Conservation (phyloP, 805 yeast genomes). For the Starmerella powellii region DNA sequence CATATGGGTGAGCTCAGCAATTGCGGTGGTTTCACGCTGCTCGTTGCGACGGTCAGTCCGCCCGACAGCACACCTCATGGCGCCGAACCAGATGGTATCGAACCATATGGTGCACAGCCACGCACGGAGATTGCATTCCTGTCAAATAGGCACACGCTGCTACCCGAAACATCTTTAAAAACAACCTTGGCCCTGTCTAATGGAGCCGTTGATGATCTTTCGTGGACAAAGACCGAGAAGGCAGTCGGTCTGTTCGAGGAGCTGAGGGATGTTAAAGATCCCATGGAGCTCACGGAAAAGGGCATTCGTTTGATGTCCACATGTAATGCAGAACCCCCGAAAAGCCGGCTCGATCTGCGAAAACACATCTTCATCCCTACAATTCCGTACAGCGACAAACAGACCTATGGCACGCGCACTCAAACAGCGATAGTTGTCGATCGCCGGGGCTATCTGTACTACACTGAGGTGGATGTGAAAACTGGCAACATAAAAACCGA, state of each 20-base stretch:
- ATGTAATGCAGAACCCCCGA: constrained; percentile 29
- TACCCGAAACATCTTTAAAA: constrained; percentile 11
- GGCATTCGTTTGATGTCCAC: constrained; percentile 47
- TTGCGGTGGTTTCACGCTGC: constrained; percentile 26
- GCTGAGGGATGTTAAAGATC: constrained; percentile 2
- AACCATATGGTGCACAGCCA: too few species aligned
- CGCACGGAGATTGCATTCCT: constrained; percentile 13
- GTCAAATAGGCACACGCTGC: constrained; percentile 11
- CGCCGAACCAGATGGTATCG: too few species aligned
- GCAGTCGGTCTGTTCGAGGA: constrained; percentile 39
- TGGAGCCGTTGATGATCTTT: constrained; percentile 42
- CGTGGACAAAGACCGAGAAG: constrained; percentile 61
- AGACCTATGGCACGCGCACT: constrained; percentile 71
- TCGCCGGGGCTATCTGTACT: constrained; percentile 40
- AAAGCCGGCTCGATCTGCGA: constrained; percentile 35
- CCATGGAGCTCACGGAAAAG: constrained; percentile 33
- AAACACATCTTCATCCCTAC: constrained; percentile 67
- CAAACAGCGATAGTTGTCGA: constrained; percentile 64
- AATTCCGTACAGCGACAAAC: constrained; percentile 29
- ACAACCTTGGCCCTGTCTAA: constrained; percentile 53
- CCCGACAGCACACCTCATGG: not conserved
- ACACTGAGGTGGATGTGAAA: constrained; percentile 47
- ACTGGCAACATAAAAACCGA: constrained; percentile 6
- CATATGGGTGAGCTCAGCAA: constrained; percentile 11
- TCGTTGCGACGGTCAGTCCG: constrained; percentile 18